Evolutionary conservation across 2,329 filamentous ascomycete genomes (phyloP), one percentile per base, ranked within the genome.

Genomic region (Colletotrichum costaricense): DNA sequence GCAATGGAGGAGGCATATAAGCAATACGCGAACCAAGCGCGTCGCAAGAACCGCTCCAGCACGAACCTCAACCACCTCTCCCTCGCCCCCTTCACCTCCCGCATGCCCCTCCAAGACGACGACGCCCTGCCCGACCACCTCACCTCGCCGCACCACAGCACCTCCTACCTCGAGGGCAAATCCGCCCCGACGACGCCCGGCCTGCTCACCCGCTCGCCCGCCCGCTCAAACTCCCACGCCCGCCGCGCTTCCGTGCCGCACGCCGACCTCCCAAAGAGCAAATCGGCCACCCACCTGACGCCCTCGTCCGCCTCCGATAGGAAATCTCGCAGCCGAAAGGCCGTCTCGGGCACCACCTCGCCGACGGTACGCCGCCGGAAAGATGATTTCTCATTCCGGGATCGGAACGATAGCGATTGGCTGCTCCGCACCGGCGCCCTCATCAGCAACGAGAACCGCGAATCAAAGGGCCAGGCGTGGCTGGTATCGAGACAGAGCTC

Each of bases 381-480:
- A 19, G 62, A 75, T 9, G 64, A 69, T 16, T 65, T 75, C 33
- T 64, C 72, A 19, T 71, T 74, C 54, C 30, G 56, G 22, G 84
- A 87, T 74, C 81, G 81, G 49, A 84, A 84, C 69, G 87, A 91
- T 76, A 89, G 88, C 69, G 91, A 93, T 81, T 93, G 92, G 91
- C 82, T 93, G 58, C 84, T 92, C 28, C 87, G 91, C 35, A 88
- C 91, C 0, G 91, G 91, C 59, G 90, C 90, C 7, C 79, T 92
- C 59, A 88, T 93, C 76, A 88, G 88, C 69, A 88, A 87, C 64
- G 90, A 91, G 78, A 86, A 91, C 22, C 85, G 91, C 69, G 92
- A 93, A 78, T 91, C 85, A 77, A 93, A 93, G 81, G 92, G 92
- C 16, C 91, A 93, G 80, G 84, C 88, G 16, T 94, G 92, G 92